Percentiles rank a stretch among this genome's conserved stretches.
phyloP scores from a whole-genome alignment of 139 green algal species.

The Chloropicon primus region DNA sequence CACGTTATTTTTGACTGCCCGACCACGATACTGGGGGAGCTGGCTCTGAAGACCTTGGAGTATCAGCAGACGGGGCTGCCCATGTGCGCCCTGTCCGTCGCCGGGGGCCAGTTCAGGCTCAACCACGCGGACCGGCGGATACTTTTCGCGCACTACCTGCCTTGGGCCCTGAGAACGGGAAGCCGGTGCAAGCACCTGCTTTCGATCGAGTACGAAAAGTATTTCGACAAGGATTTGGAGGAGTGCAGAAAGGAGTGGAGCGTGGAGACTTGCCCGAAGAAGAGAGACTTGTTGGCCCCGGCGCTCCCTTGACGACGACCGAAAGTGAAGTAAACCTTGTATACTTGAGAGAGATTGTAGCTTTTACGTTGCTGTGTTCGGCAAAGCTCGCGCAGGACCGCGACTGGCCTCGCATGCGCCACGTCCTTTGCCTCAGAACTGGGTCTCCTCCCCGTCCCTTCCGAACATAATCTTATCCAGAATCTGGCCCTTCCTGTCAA shows the following conservation, averaged over 20 bases:
- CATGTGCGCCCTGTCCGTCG: slow-evolving; percentile 72
- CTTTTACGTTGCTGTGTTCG: too few species aligned
- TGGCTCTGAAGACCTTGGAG: slow-evolving; percentile 89
- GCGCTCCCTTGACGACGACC: too few species aligned
- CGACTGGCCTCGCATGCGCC: too few species aligned
- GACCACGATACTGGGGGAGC: slow-evolving; percentile 85
- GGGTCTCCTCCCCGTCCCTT: slow-evolving; percentile 8
- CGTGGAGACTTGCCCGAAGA: neutral
- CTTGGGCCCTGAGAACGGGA: slow-evolving; percentile 76
- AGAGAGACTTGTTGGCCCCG: neutral
- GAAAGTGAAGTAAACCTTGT: too few species aligned
- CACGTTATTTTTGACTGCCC: slow-evolving; percentile 86
- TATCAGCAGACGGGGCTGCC: slow-evolving; percentile 75
- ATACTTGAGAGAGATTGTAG: too few species aligned
- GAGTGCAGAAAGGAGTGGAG: neutral
- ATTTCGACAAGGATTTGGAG: slow-evolving; percentile 31
- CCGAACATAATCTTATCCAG: slow-evolving; percentile 70
- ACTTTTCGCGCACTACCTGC: slow-evolving; percentile 49
- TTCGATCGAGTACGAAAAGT: slow-evolving; percentile 77
- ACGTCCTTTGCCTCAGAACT: neutral
- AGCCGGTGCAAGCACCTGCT: slow-evolving; percentile 60
- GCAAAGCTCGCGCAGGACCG: too few species aligned
- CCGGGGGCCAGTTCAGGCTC: slow-evolving; percentile 54
- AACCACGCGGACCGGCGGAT: slow-evolving; percentile 29
- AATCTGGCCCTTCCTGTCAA: slow-evolving; percentile 60